Percentiles rank a stretch among this genome's conserved stretches.
These are phyloP conservation scores for Backusella mclennaniae DNA, from an alignment of 192 early-diverging fungal genomes.

Conservation along the genomic window DNA sequence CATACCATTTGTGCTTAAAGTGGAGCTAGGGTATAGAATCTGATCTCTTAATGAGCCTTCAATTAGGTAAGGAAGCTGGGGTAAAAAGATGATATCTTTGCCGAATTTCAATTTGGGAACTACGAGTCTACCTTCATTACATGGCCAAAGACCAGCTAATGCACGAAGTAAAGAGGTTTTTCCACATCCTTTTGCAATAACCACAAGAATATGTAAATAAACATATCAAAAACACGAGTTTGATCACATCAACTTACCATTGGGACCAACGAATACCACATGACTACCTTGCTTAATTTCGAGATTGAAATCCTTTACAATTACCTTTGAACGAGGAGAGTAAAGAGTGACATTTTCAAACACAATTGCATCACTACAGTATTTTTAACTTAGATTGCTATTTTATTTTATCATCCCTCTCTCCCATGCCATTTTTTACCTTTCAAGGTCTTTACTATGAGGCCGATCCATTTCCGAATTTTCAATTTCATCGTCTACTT, in stretches of 20 bases:
- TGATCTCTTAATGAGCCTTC: constrained; percentile 65
- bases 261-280: constrained; percentile 70
- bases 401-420: not conserved
- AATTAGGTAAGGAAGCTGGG: constrained; percentile 64
- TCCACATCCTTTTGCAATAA: constrained; percentile 49
- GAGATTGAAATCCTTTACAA: constrained; percentile 47
- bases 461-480: constrained; percentile 49
- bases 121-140: constrained; percentile 43
- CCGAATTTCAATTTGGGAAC: constrained; percentile 21
- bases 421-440: not conserved
- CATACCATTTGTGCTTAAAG: constrained; percentile 10
- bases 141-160: constrained; percentile 75
- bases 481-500: constrained; percentile 45
- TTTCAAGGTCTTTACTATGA: constrained; percentile 35
- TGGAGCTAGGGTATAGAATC: constrained; percentile 56
- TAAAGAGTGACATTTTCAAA: constrained; percentile 37
- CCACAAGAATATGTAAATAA: not conserved
- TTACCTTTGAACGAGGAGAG: constrained; percentile 34
- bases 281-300: constrained; percentile 51
- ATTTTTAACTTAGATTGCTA: not conserved
- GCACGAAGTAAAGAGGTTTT: constrained; percentile 81
- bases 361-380: constrained; percentile 21
- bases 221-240: not conserved
- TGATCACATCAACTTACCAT: constrained; percentile 50
- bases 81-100: constrained; percentile 61